phyloP scores from a whole-genome alignment of 192 early-diverging fungal species.

The Mortierella antarctica region DNA sequence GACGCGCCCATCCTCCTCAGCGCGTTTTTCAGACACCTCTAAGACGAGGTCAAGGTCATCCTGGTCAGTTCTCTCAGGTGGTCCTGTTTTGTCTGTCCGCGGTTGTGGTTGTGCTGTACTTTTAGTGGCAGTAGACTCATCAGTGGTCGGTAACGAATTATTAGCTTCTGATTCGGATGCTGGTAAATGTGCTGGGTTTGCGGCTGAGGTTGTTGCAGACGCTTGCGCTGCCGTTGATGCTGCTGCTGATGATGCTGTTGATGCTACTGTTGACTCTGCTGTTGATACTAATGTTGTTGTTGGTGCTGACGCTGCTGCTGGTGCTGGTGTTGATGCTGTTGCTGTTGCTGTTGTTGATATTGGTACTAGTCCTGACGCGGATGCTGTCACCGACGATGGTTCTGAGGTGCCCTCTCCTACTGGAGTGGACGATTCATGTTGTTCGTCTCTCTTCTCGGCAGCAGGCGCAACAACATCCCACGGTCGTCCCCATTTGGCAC shows the following conservation, averaged over 20 bases:
- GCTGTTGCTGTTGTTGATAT: too few species aligned
- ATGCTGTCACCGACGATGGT: too few species aligned
- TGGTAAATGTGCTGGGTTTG: background rate
- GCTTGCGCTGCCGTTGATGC: background rate
- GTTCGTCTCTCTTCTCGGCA: too few species aligned
- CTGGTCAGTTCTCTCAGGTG: background rate
- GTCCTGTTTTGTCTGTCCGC: background rate
- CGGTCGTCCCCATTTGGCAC: too few species aligned
- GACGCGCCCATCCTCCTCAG: background rate
- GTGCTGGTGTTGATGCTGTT: too few species aligned
- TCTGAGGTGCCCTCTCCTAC: too few species aligned
- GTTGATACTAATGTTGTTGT: too few species aligned
- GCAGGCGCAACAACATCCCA: too few species aligned
- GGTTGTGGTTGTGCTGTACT: background rate
- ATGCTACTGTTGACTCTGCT: background rate
- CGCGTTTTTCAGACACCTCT: slow-evolving; percentile 5
- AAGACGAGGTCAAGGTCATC: slow-evolving; percentile 3
- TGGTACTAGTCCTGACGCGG: too few species aligned
- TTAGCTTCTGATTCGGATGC: too few species aligned
- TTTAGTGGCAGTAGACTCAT: background rate
- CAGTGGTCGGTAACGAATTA: background rate
- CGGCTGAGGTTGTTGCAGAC: background rate
- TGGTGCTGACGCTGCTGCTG: too few species aligned
- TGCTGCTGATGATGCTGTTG: background rate
- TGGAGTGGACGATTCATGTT: too few species aligned